A percentile compares a stretch with the other conserved stretches of the same genome.
Conservation (phyloP, 139 green algal genomes). For the Bryopsis sp. region DNA sequence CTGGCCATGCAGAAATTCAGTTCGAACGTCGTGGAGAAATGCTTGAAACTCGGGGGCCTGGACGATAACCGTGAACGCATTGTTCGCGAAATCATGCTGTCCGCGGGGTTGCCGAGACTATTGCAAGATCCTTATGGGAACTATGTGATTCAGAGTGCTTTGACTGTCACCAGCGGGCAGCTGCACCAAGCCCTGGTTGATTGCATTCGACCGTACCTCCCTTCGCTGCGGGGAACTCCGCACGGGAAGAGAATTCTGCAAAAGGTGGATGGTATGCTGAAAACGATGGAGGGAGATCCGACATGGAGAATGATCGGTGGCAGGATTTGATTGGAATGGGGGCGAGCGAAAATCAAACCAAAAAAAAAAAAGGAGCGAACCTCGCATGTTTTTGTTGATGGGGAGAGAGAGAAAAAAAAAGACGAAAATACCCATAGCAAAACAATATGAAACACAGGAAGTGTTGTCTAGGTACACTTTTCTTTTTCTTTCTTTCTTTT, state of each 20-base stretch:
- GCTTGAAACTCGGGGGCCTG: constrained; percentile 84
- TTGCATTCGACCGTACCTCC: constrained; percentile 81
- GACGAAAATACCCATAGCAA: too few species aligned
- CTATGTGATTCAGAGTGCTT: constrained; percentile 77
- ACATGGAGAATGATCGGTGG: too few species aligned
- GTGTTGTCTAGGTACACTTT: too few species aligned
- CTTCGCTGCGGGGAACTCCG: constrained; percentile 74
- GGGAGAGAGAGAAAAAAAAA: too few species aligned
- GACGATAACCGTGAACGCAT: constrained; percentile 63
- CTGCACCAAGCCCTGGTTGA: constrained; percentile 79
- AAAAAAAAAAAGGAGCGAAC: too few species aligned
- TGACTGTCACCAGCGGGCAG: constrained; percentile 39
- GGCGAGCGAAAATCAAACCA: too few species aligned
- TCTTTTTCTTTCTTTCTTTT: too few species aligned
- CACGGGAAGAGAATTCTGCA: constrained; percentile 96
- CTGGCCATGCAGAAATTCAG: constrained; percentile 96
- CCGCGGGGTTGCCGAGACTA: constrained; percentile 64
- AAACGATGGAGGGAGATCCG: too few species aligned
- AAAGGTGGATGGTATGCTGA: constrained; percentile 35
- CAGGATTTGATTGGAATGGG: too few species aligned
- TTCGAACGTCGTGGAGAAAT: constrained; percentile 98
- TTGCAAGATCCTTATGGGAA: constrained; percentile 92
- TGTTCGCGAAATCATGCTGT: constrained; percentile 73
- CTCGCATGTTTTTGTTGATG: too few species aligned
- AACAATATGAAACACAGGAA: too few species aligned